A percentile compares a stretch with the other conserved stretches of the same genome.
phyloP scores from a whole-genome alignment of 352 stramenopile genomes.

The Pythium phragmitis region DNA sequence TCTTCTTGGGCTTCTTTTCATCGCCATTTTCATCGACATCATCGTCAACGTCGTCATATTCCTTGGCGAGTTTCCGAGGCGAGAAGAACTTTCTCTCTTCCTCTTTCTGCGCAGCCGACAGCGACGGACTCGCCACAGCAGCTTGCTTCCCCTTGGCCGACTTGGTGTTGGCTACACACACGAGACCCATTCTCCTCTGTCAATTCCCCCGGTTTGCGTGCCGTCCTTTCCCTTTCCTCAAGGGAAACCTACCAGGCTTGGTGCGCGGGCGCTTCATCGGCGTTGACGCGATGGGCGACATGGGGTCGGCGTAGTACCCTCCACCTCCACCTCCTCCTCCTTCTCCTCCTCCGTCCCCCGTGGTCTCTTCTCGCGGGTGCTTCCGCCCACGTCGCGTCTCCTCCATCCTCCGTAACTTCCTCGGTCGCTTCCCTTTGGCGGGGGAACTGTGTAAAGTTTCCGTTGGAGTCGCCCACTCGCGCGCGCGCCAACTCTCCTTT shows the following conservation, averaged over 20 bases:
- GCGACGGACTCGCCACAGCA: slow-evolving; percentile 18
- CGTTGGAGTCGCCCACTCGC: slow-evolving; percentile 14
- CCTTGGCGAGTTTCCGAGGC: slow-evolving; percentile 57
- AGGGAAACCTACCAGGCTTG: slow-evolving; percentile 34
- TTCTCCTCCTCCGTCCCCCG: slow-evolving; percentile 1
- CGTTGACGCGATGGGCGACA: slow-evolving; percentile 82
- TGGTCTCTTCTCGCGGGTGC: slow-evolving; percentile 17
- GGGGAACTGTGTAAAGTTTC: slow-evolving; percentile 13
- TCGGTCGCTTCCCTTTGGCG: not conserved
- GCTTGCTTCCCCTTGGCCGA: slow-evolving; percentile 44
- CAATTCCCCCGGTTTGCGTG: not conserved
- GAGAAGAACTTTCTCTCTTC: slow-evolving; percentile 56
- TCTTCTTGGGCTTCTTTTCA: slow-evolving; percentile 11
- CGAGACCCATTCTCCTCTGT: not conserved
- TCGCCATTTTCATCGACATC: not conserved
- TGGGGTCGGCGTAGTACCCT: slow-evolving; percentile 76
- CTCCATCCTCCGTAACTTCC: slow-evolving; percentile 15
- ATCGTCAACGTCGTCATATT: slow-evolving; percentile 38
- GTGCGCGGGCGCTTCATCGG: slow-evolving; percentile 75
- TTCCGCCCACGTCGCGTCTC: slow-evolving; percentile 17
- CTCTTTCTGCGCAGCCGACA: slow-evolving; percentile 25
- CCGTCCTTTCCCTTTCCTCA: not conserved
- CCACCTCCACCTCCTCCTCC: slow-evolving; percentile 26
- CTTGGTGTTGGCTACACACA: slow-evolving; percentile 44
- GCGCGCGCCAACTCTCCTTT: slow-evolving; percentile 19